These are phyloP conservation scores for Pharnaceum exiguum DNA, from an alignment of 148 eudicot genomes.

Conservation along the genomic window DNA sequence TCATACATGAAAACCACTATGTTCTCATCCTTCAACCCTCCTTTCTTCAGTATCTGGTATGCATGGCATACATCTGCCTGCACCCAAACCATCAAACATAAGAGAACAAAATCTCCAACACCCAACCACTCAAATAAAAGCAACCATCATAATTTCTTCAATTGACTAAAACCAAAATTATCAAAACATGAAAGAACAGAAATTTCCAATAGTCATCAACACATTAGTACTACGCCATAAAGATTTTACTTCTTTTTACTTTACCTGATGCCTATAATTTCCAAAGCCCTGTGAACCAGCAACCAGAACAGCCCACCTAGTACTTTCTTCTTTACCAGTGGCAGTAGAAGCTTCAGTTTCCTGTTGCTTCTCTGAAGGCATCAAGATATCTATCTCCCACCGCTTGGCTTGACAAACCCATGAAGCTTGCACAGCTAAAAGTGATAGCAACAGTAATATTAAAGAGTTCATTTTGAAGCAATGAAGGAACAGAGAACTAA, in stretches of 20 bases:
- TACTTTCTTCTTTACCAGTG: conserved; percentile 20
- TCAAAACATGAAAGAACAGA: not conserved
- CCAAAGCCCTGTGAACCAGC: conserved; percentile 72
- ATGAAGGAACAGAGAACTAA: not conserved
- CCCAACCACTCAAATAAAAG: not conserved
- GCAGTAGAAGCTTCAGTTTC: not conserved
- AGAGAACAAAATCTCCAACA: not conserved
- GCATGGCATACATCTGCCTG: conserved; percentile 85
- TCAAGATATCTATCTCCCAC: conserved; percentile 40
- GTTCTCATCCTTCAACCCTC: conserved; percentile 74
- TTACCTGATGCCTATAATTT: conserved; percentile 73
- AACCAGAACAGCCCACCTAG: conserved; percentile 72
- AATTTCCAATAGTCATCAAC: not conserved
- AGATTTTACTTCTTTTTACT: too few species aligned
- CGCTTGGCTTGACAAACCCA: conserved; percentile 20
- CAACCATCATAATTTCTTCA: too few species aligned
- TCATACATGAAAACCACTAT: conserved; percentile 66
- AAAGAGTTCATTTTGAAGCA: not conserved
- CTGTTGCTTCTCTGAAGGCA: conserved; percentile 30
- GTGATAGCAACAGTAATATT: not conserved
- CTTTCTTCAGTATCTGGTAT: conserved; percentile 61
- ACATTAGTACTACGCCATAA: not conserved
- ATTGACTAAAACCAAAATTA: too few species aligned
- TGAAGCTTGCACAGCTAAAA: conserved; percentile 7
- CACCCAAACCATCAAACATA: not conserved